phyloP scores from a whole-genome alignment of 1,284 basidiomycete genomes.

The Ceraceosorus bombacis region DNA sequence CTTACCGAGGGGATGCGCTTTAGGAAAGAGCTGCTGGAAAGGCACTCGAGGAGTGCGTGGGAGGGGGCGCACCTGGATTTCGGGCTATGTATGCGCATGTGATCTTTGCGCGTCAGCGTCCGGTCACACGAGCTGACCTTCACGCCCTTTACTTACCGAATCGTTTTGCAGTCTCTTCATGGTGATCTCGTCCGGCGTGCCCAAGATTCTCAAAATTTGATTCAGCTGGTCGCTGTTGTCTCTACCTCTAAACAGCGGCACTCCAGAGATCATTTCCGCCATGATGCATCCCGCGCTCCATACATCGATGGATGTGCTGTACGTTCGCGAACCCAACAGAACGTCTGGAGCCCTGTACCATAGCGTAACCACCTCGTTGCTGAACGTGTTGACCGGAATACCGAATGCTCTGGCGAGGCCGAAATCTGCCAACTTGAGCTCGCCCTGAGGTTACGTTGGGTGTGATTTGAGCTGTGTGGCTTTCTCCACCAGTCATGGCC shows the following conservation, averaged over 20 bases:
- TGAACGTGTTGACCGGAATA: slow-evolving; percentile 48
- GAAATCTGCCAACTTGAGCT: slow-evolving; percentile 76
- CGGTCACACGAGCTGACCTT: neutral
- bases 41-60: slow-evolving; percentile 86
- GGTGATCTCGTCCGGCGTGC: slow-evolving; percentile 83
- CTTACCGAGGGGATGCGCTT: slow-evolving; percentile 67
- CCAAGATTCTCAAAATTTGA: slow-evolving; percentile 94
- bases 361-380: slow-evolving; percentile 64
- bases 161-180: slow-evolving; percentile 84
- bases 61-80: slow-evolving; percentile 78
- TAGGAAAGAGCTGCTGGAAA: slow-evolving; percentile 79
- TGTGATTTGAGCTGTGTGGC: neutral
- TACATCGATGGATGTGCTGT: slow-evolving; percentile 96
- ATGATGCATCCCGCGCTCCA: slow-evolving; percentile 99
- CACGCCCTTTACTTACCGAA: slow-evolving; percentile 59
- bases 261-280: slow-evolving; percentile 81
- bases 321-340: slow-evolving; percentile 89
- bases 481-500: neutral
- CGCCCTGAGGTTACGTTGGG: slow-evolving; percentile 54
- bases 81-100: slow-evolving; percentile 59
- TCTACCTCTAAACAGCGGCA: slow-evolving; percentile 90
- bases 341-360: slow-evolving; percentile 99
- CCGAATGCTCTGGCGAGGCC: slow-evolving; percentile 78
- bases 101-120: neutral
- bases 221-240: slow-evolving; percentile 97